Evolutionary conservation across 768 basidiomycete genomes (phyloP), one percentile per base, ranked within the genome.

Genomic region (Atractiella rhizophila): DNA sequence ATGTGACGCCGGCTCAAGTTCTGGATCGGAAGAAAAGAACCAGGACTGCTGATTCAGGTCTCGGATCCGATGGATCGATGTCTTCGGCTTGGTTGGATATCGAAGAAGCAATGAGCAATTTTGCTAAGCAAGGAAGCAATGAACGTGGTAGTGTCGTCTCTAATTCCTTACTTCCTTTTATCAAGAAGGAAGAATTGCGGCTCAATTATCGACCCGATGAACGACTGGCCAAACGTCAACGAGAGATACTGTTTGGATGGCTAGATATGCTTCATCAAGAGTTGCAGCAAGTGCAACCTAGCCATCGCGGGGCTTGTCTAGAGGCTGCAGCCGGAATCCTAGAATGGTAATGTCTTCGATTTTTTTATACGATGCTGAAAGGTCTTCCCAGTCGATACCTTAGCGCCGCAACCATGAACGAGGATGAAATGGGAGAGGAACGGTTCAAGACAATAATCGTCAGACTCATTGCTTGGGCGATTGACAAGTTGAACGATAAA

Each of bases 401-500:
- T 2, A 59, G 57, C 1, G 48, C 53, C n/a, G 37, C 31, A 4
- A 55, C 58, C 8, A 47, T 63, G 9, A 33, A 49, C 4, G 34
- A 35, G 5, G 54, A 56, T 23, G 39, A 43, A 0, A 40, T 20
- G 1, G 58, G 56, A 11, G 47, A 51, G 24, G 42, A 37, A 1
- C 51, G 51, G 11, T 63, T 60, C 50, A 53, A 54, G 16, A 35
- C 45, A 18, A 40, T 60, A 23, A 54, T 64, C 50, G 51, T 60
- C 5, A 42, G 40, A 32, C 45, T 60, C 13, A 54, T 63, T 47
- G 50, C 43, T 3, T 64, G 60, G 38, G 63, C 62, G 1, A 57
- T 63, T 50, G 55, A 56, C 24, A 63, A 64, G 49, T 54, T 64
- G 1, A 61, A 61, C 11, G 59, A 59, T 30, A 63, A 63, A 40